phyloP scores from a whole-genome alignment of 129 eudicot genomes.

The Cynara cardunculus region DNA sequence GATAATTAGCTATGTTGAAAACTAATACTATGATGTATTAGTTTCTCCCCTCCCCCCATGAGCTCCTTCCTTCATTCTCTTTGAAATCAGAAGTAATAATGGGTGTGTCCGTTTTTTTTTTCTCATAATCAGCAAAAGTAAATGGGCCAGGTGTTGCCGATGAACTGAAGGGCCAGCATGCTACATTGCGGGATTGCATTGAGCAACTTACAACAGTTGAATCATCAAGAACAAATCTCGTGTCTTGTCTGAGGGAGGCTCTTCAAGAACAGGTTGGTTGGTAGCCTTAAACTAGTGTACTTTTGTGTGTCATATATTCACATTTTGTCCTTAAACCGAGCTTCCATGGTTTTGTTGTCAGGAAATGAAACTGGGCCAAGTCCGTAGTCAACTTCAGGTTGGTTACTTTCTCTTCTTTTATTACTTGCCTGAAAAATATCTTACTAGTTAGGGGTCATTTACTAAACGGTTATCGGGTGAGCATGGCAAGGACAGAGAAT shows the following conservation, averaged over 20 bases:
- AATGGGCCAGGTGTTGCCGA: conserved; percentile 45
- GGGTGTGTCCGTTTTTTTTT: neutral
- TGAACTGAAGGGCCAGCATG: conserved; percentile 80
- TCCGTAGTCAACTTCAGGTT: conserved; percentile 83
- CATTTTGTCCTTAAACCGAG: neutral
- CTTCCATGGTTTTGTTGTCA: conserved; percentile 32
- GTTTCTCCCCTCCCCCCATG: neutral
- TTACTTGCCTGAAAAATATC: neutral
- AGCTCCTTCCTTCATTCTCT: neutral
- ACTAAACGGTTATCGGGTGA: neutral
- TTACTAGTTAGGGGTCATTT: neutral
- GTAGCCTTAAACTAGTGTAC: conserved; percentile 2
- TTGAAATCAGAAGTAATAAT: neutral
- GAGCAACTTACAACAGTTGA: conserved; percentile 65
- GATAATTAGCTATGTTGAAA: too few species aligned
- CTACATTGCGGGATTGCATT: conserved; percentile 65
- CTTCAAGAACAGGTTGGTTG: conserved; percentile 85
- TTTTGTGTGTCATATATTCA: neutral
- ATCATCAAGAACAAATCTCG: conserved; percentile 74
- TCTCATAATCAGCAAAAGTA: conserved; percentile 30
- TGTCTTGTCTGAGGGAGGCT: conserved; percentile 64
- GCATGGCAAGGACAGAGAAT: too few species aligned
- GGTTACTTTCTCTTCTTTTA: neutral
- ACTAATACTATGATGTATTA: neutral
- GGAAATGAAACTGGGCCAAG: conserved; percentile 76